Evolutionary conservation across 352 stramenopile species (phyloP), one percentile per base, ranked within the genome.

Genomic region (Phytopythium chamaehyphon): DNA sequence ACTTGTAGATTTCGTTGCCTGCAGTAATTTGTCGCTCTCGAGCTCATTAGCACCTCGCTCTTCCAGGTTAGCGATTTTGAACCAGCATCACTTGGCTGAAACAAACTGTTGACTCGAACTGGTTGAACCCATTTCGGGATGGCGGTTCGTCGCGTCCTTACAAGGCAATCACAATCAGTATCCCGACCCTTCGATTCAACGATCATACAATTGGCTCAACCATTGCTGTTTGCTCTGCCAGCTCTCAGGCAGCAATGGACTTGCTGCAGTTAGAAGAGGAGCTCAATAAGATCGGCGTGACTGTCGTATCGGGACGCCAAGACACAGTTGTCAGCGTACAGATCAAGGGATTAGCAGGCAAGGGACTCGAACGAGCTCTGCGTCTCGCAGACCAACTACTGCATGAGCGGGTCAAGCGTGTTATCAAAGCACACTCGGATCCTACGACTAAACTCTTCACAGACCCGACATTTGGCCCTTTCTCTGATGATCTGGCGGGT

Each of bases 381-480:
- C 62, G 58, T 1, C 58, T 92, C 1, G 75, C 80, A 1, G 86
- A 95, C 45, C 74, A 84, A 24, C 50, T 89, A 16, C 66, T 95
- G 6, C 76, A 88, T 14, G 67, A 85, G 38, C 90, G 90, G 45
- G 70, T 95, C 31, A 86, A 86, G 35, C 60, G 73, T 40, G 62
- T 90, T 22, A 38, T 90, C 33, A 86, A 86, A 54, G 40, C 62
- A 1, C 84, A 53, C 23, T 71, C 49, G 4, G 66, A 81, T 61
- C 54, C 68, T 24, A 40, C 36, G 0, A 75, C 66, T 10, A 86
- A 84, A 44, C 49, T 80, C 1, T 96, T 94, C 42, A 62, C 57
- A 3, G 88, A 96, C 44, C 80, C 83, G 6, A 90, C 80, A 10
- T 96, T 96, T 59, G 88, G 88, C 3, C 86, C 88, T 14, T 69